A percentile compares a stretch with the other conserved stretches of the same genome.
Evolutionary conservation across 2,329 filamentous ascomycete species (phyloP).

Genomic region (Tolypocladium cylindrosporum): DNA sequence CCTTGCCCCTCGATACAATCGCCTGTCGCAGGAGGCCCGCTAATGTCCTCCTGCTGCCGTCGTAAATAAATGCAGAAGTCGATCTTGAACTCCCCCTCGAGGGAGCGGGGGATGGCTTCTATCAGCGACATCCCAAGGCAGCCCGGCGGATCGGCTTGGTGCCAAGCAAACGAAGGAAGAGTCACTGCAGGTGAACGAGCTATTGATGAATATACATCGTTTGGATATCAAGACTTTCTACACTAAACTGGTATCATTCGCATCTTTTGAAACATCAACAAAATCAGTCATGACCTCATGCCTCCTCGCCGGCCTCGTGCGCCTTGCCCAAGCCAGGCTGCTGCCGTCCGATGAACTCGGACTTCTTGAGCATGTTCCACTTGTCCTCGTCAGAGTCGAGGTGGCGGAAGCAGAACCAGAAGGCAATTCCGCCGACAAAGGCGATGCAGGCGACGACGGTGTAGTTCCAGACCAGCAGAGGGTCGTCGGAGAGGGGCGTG

Average conservation of each 20-base stretch:
- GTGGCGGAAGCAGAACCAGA: constrained; percentile 60
- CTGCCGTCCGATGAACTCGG: constrained; percentile 29
- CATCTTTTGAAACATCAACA: neutral
- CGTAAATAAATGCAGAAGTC: constrained; percentile 37
- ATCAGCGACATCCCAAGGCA: constrained; percentile 55
- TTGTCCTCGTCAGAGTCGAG: constrained; percentile 59
- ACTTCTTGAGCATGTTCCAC: constrained; percentile 50
- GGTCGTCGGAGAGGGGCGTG: constrained; percentile 50
- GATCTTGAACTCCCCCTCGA: constrained; percentile 97
- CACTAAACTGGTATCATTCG: constrained; percentile 3
- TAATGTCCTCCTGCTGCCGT: neutral
- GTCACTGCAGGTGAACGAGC: neutral
- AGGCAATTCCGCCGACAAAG: constrained; percentile 45
- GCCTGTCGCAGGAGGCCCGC: neutral
- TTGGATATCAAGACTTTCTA: neutral
- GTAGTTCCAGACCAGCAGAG: constrained; percentile 65
- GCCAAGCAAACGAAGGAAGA: neutral
- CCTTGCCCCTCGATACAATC: neutral
- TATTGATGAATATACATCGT: neutral
- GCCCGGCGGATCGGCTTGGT: neutral
- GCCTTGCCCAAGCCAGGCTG: constrained; percentile 22
- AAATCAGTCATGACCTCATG: neutral
- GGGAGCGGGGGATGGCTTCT: constrained; percentile 82
- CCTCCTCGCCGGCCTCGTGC: constrained; percentile 4
- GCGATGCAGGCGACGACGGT: constrained; percentile 51